A percentile compares a stretch with the other conserved stretches of the same genome.
Evolutionary conservation across 495 filamentous ascomycete species (phyloP).

Genomic region (Lophium mytilinum): DNA sequence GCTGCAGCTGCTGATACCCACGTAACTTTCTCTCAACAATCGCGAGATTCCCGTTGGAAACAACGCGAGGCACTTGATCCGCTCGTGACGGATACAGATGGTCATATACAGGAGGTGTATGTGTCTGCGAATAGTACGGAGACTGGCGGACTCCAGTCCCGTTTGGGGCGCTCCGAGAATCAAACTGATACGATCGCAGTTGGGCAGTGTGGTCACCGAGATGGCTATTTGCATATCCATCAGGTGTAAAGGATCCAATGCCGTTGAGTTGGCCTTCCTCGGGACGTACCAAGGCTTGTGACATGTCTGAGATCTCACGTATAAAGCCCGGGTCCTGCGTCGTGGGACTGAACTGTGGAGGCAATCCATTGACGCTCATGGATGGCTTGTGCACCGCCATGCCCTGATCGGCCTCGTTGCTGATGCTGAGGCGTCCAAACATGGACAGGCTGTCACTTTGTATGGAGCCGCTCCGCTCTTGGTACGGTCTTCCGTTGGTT

Average conservation of each 20-base stretch:
- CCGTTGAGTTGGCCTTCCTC: constrained; percentile 4
- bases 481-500: constrained; percentile 27
- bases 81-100: constrained; percentile 24
- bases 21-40: constrained; percentile 44
- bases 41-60: constrained; percentile 36
- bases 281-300: background rate
- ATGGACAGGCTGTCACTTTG: constrained; percentile 31
- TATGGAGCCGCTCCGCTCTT: constrained; percentile 33
- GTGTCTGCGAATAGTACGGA: constrained; percentile 31
- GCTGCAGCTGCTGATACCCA: constrained; percentile 31
- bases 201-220: constrained; percentile 17
- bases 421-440: constrained; percentile 13
- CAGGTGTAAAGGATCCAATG: constrained; percentile 24
- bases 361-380: constrained; percentile 17
- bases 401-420: constrained; percentile 12
- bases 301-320: constrained; percentile 6
- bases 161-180: constrained; percentile 23
- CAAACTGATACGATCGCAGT: constrained; percentile 16
- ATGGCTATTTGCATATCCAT: constrained; percentile 17
- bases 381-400: constrained; percentile 14
- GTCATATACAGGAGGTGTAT: constrained; percentile 34
- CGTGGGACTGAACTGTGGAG: constrained; percentile 5
- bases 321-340: constrained; percentile 1
- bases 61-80: constrained; percentile 29
- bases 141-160: constrained; percentile 24